Evolutionary conservation across 2,329 filamentous ascomycete species (phyloP), one percentile per base, ranked within the genome.

Genomic region (Colletotrichum sp.): DNA sequence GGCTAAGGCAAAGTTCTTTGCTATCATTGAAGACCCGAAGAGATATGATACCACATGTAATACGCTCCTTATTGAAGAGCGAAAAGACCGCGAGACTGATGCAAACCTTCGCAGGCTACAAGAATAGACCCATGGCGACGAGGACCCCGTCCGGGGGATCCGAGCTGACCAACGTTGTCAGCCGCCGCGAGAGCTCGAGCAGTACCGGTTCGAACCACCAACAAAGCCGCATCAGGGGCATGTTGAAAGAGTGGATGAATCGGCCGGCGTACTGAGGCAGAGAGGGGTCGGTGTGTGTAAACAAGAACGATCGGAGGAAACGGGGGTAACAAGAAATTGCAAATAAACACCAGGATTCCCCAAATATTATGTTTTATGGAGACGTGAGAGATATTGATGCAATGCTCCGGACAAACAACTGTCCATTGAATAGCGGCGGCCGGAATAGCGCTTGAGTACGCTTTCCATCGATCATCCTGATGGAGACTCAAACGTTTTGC

Each of bases 1-100:
- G 21, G 73, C 73, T 2, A 72, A 76, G 39, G 73, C 73, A 26
- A 76, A 69, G 65, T 76, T 76, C 44, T 73, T 64, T n/a, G 73
- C 73, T 8, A 36, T 76, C 3, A 62, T 76, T 16, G 73, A 76
- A 18, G 70, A 76, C 30, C 73, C 73, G 13, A 62, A 67, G 59
- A 62, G 73, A 68, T 68, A 73, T 21, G 73, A 73, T n/a, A 65
- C 73, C 5, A 68, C 73, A 5, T 71, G 68, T 71, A 36, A 65
- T 5, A 52, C 10, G 26, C 34, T 62, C 5, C 18, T 4, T 3
- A n/a, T 8, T 9, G 13, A 13, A 7, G n/a, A 52, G 44, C 8
- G 10, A 13, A 15, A 5, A 8, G 13, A 15, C 4, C 13, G 1
- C 16, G 4, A 12, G 10, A 28, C 26, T 18, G 28, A 52, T 21